Conservation (phyloP, 2,329 filamentous ascomycete genomes). For the Fusarium sp. region DNA sequence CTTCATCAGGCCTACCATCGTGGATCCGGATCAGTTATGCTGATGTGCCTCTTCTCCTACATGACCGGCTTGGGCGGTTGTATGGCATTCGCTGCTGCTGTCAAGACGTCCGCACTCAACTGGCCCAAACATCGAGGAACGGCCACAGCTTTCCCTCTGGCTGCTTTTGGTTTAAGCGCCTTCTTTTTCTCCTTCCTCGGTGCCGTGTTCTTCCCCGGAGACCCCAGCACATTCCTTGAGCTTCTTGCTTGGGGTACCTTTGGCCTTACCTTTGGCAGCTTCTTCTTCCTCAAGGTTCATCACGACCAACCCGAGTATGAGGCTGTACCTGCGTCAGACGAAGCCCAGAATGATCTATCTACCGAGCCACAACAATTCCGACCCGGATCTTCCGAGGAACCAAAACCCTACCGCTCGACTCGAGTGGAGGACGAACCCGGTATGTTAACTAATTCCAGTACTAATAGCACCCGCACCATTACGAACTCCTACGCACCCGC, state of each 20-base stretch:
- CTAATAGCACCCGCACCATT: constrained; percentile 48
- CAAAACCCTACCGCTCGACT: constrained; percentile 53
- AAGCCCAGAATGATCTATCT: constrained; percentile 20
- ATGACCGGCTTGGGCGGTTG: constrained; percentile 90
- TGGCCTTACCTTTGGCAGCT: constrained; percentile 77
- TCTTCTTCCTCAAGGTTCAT: constrained; percentile 86
- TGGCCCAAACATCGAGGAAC: constrained; percentile 93
- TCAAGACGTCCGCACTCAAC: constrained; percentile 90
- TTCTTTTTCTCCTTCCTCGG: constrained; percentile 93
- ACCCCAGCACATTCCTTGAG: constrained; percentile 84
- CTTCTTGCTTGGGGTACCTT: constrained; percentile 85
- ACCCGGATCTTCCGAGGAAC: constrained; percentile 56
- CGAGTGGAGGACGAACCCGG: constrained; percentile 68
- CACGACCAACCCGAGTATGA: constrained; percentile 68
- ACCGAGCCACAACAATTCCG: constrained; percentile 51
- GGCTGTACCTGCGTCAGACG: constrained; percentile 57
- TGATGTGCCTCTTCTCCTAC: constrained; percentile 85
- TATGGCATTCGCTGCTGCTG: constrained; percentile 86
- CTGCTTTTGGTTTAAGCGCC: constrained; percentile 92
- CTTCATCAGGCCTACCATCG: constrained; percentile 81
- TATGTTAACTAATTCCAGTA: constrained; percentile 62
- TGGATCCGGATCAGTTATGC: constrained; percentile 67
- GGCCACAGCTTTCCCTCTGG: constrained; percentile 91
- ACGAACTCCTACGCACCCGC: constrained; percentile 34
- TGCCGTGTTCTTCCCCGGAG: constrained; percentile 80